These are phyloP conservation scores for Globisporangium polare DNA, from an alignment of 352 stramenopile genomes.

Conservation along the genomic window DNA sequence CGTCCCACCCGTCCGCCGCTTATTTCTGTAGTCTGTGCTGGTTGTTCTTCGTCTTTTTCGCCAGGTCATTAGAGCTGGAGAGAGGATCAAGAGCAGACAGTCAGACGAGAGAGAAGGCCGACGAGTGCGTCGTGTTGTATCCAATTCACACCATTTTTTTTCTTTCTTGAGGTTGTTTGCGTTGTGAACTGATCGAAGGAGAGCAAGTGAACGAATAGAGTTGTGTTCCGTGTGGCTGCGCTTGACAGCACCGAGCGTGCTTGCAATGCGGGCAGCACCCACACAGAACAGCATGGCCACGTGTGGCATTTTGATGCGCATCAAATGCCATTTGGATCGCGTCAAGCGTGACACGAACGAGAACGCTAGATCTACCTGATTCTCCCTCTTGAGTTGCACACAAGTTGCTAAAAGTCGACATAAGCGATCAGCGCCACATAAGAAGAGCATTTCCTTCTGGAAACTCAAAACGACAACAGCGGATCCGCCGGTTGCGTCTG, in stretches of 20 bases:
- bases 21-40: neutral
- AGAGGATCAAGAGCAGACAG: neutral
- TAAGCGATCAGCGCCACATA: neutral
- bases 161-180: neutral
- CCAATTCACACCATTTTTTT: slow-evolving; percentile 9
- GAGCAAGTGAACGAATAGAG: neutral
- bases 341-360: neutral
- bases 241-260: neutral
- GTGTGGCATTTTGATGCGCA: neutral
- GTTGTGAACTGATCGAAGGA: neutral
- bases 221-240: neutral
- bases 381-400: neutral
- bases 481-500: neutral
- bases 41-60: neutral
- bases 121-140: slow-evolving; percentile 1
- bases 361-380: neutral
- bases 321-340: neutral
- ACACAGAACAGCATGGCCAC: neutral
- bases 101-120: neutral
- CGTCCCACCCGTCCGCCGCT: neutral
- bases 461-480: neutral
- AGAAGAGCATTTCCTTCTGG: neutral
- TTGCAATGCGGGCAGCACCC: neutral
- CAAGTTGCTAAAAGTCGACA: neutral
- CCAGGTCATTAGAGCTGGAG: neutral